Percentiles rank a stretch among this genome's conserved stretches.
These are phyloP conservation scores for Colletotrichum navitas DNA, from an alignment of 2,329 filamentous ascomycete species.

Conservation along the genomic window DNA sequence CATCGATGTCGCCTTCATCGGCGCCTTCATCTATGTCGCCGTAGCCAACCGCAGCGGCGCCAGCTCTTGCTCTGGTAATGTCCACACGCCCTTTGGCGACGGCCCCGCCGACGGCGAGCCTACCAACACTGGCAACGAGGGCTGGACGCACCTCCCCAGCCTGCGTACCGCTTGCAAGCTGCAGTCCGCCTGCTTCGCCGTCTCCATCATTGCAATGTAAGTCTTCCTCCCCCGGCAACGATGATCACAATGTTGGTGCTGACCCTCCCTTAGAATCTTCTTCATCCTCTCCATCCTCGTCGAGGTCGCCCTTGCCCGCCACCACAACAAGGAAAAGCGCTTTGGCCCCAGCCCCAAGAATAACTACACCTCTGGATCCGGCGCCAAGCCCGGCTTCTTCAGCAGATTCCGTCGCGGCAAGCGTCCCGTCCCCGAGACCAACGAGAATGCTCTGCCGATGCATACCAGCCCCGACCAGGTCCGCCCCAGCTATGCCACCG, in stretches of 20 bases:
- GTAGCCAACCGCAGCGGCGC: constrained; percentile 78
- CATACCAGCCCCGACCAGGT: constrained; percentile 58
- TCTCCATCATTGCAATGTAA: constrained; percentile 83
- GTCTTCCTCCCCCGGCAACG: constrained; percentile 40
- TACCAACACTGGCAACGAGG: constrained; percentile 61
- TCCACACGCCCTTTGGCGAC: constrained; percentile 77
- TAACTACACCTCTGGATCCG: constrained; percentile 72
- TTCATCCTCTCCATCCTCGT: constrained; percentile 80
- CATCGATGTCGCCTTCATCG: constrained; percentile 82
- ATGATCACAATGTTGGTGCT: neutral
- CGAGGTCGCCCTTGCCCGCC: constrained; percentile 75
- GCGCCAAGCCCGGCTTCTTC: constrained; percentile 51
- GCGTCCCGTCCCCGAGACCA: constrained; percentile 46
- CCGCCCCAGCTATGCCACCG: constrained; percentile 59
- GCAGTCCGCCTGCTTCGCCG: constrained; percentile 81
- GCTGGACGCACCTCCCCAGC: constrained; percentile 62
- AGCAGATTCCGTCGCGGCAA: constrained; percentile 51
- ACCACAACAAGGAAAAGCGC: constrained; percentile 81
- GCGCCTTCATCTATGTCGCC: constrained; percentile 85
- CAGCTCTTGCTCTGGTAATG: constrained; percentile 68
- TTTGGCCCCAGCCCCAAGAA: constrained; percentile 66
- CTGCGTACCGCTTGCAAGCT: constrained; percentile 74
- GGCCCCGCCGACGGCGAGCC: constrained; percentile 66
- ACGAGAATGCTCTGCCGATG: constrained; percentile 53
- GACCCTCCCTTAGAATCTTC: constrained; percentile 66